phyloP scores from a whole-genome alignment of 1,139 yeast species.

The Yamadazyma atlantica region DNA sequence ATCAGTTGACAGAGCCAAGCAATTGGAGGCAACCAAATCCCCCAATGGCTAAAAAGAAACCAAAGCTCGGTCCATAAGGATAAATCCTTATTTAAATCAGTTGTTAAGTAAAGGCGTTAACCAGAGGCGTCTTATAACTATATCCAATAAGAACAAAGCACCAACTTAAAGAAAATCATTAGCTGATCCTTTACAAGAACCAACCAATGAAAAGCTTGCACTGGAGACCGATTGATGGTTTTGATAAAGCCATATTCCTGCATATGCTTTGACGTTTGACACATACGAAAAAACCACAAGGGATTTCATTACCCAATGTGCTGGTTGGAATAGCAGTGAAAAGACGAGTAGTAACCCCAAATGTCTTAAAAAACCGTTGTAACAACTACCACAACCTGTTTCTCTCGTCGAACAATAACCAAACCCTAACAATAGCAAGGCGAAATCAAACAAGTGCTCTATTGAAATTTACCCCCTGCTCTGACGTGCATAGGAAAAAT shows the following conservation, averaged over 20 bases:
- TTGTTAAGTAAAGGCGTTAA: too few species aligned
- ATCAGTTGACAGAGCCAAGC: slow-evolving; percentile 1
- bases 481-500: background rate
- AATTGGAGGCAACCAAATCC: too few species aligned
- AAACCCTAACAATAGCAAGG: background rate
- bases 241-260: slow-evolving; percentile 3
- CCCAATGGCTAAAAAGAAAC: too few species aligned
- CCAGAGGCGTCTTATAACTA: background rate
- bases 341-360: too few species aligned
- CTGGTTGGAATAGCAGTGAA: too few species aligned
- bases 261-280: background rate
- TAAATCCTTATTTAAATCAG: too few species aligned
- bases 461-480: too few species aligned
- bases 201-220: background rate
- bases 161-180: background rate
- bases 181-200: background rate
- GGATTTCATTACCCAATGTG: background rate
- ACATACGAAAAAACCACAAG: background rate
- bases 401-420: too few species aligned
- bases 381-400: too few species aligned
- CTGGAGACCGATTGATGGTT: slow-evolving; percentile 5
- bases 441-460: background rate
- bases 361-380: too few species aligned
- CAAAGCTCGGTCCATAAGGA: too few species aligned
- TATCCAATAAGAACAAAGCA: background rate